Conservation (phyloP, 305 asterid genomes). For the Fraxinus angustifolia region DNA sequence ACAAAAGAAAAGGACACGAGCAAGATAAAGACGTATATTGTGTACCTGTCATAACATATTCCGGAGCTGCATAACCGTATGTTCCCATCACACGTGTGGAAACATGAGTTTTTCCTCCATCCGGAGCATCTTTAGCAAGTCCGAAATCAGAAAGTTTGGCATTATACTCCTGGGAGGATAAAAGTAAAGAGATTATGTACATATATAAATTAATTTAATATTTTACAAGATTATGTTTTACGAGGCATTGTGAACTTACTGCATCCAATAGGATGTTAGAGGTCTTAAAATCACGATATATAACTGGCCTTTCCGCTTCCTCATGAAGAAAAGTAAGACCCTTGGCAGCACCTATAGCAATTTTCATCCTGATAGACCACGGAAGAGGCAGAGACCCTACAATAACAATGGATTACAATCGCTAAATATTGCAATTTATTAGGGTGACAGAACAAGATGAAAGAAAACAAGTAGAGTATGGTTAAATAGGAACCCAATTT, state of each 20-base stretch:
- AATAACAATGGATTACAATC: slow-evolving; percentile 10
- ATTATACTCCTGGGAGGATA: slow-evolving; percentile 68
- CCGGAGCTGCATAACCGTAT: slow-evolving; percentile 97
- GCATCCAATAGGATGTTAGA: slow-evolving; percentile 91
- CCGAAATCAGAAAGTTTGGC: slow-evolving; percentile 98
- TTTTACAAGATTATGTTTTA: slow-evolving; percentile 5
- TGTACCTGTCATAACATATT: slow-evolving; percentile 97
- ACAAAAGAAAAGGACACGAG: not conserved
- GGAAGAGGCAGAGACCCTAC: slow-evolving; percentile 96
- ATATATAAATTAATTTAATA: not conserved
- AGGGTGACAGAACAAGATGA: not conserved
- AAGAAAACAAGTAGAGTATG: not conserved
- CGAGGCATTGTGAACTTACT: slow-evolving; percentile 42
- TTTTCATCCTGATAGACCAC: slow-evolving; percentile 94
- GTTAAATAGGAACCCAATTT: not conserved
- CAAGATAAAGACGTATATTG: not conserved
- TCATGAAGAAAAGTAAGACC: slow-evolving; percentile 97
- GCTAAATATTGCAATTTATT: not conserved
- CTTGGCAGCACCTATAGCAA: slow-evolving; percentile 92
- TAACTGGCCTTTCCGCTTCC: slow-evolving; percentile 96
- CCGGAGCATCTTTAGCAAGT: slow-evolving; percentile 97
- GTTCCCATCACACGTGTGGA: slow-evolving; percentile 99
- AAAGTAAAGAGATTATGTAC: not conserved
- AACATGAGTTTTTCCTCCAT: slow-evolving; percentile 91
- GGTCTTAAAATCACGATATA: slow-evolving; percentile 93